Conservation (phyloP, 2,329 filamentous ascomycete species). For the Fusarium clavum region DNA sequence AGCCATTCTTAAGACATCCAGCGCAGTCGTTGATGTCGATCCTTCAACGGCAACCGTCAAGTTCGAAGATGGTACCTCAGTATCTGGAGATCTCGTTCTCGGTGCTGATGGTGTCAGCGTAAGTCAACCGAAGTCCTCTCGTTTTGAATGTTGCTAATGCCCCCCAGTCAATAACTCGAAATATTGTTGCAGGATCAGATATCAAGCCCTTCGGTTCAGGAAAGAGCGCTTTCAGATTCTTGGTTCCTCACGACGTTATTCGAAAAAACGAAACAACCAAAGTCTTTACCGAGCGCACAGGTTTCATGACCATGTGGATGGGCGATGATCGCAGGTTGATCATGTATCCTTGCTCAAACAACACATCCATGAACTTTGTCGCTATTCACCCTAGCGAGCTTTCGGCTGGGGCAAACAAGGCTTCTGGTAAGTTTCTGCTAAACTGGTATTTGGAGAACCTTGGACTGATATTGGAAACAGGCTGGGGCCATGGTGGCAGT, state of each 20-base stretch:
- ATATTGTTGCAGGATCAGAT: constrained; percentile 35
- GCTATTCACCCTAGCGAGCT: constrained; percentile 60
- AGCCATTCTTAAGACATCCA: constrained; percentile 55
- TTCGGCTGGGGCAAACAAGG: constrained; percentile 5
- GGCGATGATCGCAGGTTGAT: constrained; percentile 57
- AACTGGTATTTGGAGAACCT: too few relatives aligned
- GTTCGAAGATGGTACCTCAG: constrained; percentile 57
- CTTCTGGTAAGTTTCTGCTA: neutral
- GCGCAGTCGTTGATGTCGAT: constrained; percentile 58
- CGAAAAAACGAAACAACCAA: constrained; percentile 40
- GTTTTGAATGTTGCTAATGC: neutral
- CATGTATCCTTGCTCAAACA: constrained; percentile 60
- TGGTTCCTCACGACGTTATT: constrained; percentile 57
- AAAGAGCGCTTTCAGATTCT: constrained; percentile 67
- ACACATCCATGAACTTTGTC: constrained; percentile 61
- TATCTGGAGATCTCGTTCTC: constrained; percentile 62
- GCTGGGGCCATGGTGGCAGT: constrained; percentile 55
- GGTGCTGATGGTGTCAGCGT: constrained; percentile 67
- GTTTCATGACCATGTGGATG: constrained; percentile 52
- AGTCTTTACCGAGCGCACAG: constrained; percentile 19
- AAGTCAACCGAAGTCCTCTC: neutral
- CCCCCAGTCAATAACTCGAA: constrained; percentile 39
- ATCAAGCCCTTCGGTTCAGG: constrained; percentile 57
- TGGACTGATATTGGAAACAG: constrained; percentile 32
- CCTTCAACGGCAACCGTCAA: constrained; percentile 54